Percentiles rank a stretch among this genome's conserved stretches.
Conservation (phyloP, 2,329 filamentous ascomycete species). For the Madurella mycetomatis region DNA sequence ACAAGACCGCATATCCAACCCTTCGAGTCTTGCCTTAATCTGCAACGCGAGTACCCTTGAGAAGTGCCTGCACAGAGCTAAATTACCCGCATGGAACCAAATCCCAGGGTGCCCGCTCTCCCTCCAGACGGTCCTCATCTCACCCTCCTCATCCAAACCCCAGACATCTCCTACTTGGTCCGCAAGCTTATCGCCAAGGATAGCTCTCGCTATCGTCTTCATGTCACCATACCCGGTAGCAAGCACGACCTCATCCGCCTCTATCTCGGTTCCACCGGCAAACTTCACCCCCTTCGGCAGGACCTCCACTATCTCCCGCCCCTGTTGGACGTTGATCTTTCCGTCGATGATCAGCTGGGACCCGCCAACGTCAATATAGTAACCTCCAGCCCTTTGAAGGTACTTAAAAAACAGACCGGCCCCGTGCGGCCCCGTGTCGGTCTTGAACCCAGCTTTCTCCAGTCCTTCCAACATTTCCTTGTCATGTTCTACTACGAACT, state of each 20-base stretch:
- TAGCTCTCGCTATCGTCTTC: slow-evolving; percentile 55
- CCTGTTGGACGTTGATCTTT: slow-evolving; percentile 59
- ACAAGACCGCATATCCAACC: slow-evolving; percentile 11
- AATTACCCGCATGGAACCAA: slow-evolving; percentile 63
- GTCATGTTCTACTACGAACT: slow-evolving; percentile 34
- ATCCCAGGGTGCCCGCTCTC: slow-evolving; percentile 58
- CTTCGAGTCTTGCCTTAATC: slow-evolving; percentile 43
- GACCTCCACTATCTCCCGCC: slow-evolving; percentile 51
- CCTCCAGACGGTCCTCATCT: slow-evolving; percentile 56
- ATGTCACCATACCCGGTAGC: slow-evolving; percentile 67
- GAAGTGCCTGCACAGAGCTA: slow-evolving; percentile 58
- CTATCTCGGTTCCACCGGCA: slow-evolving; percentile 51
- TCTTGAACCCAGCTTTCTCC: slow-evolving; percentile 54
- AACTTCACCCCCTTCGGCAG: slow-evolving; percentile 43
- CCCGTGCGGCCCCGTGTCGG: slow-evolving; percentile 54
- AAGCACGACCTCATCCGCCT: slow-evolving; percentile 60
- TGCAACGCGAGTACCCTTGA: slow-evolving; percentile 52
- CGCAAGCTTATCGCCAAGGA: slow-evolving; percentile 59
- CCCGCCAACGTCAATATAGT: slow-evolving; percentile 66
- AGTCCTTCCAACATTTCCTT: slow-evolving; percentile 41
- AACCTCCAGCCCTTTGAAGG: slow-evolving; percentile 61
- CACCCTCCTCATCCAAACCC: slow-evolving; percentile 55
- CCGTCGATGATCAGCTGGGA: slow-evolving; percentile 59
- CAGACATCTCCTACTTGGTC: slow-evolving; percentile 56
- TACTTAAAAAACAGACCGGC: slow-evolving; percentile 59